A percentile compares a stretch with the other conserved stretches of the same genome.
Conservation (phyloP, 352 stramenopile genomes). For the Phytophthora sansomeana region DNA sequence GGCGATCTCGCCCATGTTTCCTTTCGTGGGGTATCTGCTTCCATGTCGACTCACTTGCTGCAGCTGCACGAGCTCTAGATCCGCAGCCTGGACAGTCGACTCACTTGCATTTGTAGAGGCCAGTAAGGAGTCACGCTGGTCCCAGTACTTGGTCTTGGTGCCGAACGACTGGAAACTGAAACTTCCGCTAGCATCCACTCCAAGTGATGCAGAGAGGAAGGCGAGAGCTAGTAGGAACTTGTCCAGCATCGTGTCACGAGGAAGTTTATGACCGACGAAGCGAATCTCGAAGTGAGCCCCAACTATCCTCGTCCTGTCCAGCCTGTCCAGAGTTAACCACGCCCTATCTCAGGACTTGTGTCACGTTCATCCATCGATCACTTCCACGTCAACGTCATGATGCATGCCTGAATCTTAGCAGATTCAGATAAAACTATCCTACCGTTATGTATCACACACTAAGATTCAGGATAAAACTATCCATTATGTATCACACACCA, state of each 20-base stretch:
- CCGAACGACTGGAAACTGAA: constrained; percentile 44
- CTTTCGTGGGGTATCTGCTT: constrained; percentile 62
- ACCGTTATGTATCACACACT: too few relatives aligned
- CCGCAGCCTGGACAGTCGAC: constrained; percentile 17
- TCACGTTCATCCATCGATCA: too few relatives aligned
- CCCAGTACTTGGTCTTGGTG: constrained; percentile 68
- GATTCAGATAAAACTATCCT: too few relatives aligned
- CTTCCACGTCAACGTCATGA: too few relatives aligned
- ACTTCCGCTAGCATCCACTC: not conserved
- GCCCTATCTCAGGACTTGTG: too few relatives aligned
- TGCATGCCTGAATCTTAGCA: too few relatives aligned
- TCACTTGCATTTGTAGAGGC: constrained; percentile 8
- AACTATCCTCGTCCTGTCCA: not conserved
- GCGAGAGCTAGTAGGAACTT: constrained; percentile 8
- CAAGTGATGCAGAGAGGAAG: not conserved
- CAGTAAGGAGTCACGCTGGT: constrained; percentile 38
- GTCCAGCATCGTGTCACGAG: constrained; percentile 4
- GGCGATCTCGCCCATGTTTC: constrained; percentile 58
- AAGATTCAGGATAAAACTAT: too few relatives aligned
- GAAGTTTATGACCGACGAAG: not conserved
- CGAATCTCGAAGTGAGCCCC: constrained; percentile 12
- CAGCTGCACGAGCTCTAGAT: constrained; percentile 60
- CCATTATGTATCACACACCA: not conserved
- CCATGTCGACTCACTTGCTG: constrained; percentile 69
- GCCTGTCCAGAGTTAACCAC: too few relatives aligned